phyloP scores from a whole-genome alignment of 495 filamentous ascomycete genomes.

The Mycothermus thermophilus region DNA sequence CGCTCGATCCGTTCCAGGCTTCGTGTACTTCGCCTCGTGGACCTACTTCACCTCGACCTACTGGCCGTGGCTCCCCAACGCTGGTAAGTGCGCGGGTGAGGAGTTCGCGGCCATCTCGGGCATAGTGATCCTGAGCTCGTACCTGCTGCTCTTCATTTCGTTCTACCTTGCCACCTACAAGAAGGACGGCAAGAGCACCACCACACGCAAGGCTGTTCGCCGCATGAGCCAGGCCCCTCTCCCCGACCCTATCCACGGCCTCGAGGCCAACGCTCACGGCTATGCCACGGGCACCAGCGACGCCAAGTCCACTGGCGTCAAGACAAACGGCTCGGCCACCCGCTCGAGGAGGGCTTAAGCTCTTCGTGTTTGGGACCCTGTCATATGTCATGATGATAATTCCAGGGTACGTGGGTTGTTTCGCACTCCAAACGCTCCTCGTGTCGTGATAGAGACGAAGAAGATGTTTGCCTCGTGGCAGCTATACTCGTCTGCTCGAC shows the following conservation, averaged over 20 bases:
- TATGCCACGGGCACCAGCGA: conserved; percentile 16
- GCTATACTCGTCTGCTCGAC: too few species aligned
- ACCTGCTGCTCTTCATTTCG: conserved; percentile 94
- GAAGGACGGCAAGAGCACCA: conserved; percentile 56
- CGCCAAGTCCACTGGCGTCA: conserved; percentile 32
- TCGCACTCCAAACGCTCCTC: too few species aligned
- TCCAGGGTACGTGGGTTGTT: too few species aligned
- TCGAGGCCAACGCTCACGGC: conserved; percentile 4
- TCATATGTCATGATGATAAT: too few species aligned
- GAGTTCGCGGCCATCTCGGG: conserved; percentile 94
- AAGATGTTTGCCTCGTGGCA: too few species aligned
- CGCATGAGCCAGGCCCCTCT: conserved; percentile 42
- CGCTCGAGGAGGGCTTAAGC: conserved; percentile 46
- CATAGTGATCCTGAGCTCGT: conserved; percentile 80
- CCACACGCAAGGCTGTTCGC: conserved; percentile 41
- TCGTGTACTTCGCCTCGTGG: conserved; percentile 92
- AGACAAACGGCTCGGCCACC: conserved; percentile 37
- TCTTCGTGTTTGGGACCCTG: too few species aligned
- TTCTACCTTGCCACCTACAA: conserved; percentile 98
- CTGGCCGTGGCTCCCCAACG: conserved; percentile 70
- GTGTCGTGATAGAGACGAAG: too few species aligned
- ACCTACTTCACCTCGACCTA: conserved; percentile 90
- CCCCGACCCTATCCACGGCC: conserved; percentile 32
- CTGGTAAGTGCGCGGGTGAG: conserved; percentile 82
- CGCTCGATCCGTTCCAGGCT: conserved; percentile 35